These are phyloP conservation scores for Lupinus albus DNA, from an alignment of 306 rosid genomes.

Conservation along the genomic window DNA sequence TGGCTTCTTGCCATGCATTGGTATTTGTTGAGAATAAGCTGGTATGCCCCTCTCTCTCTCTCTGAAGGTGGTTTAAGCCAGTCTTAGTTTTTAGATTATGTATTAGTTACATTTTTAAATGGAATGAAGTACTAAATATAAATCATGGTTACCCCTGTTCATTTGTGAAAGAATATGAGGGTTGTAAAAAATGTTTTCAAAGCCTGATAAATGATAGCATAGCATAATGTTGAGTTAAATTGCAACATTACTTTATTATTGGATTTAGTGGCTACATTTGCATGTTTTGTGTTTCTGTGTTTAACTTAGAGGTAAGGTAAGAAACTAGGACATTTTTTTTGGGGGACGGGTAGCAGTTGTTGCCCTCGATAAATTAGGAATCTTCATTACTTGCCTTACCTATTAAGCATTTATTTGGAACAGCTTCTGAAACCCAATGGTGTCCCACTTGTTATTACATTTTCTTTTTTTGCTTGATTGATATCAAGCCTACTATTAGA, in stretches of 20 bases:
- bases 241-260: background rate
- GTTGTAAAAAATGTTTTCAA: constrained; percentile 17
- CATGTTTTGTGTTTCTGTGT: background rate
- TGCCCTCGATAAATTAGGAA: constrained; percentile 5
- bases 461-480: constrained; percentile 26
- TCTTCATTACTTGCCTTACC: constrained; percentile 21
- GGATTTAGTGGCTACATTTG: constrained; percentile 2
- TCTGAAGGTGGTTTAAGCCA: constrained; percentile 16
- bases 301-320: background rate
- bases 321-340: background rate
- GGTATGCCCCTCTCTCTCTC: constrained; percentile 53
- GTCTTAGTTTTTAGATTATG: constrained; percentile 12
- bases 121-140: constrained; percentile 7
- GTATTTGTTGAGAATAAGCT: constrained; percentile 97
- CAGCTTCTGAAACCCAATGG: constrained; percentile 10
- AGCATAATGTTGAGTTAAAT: background rate
- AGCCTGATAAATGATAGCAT: constrained; percentile 6
- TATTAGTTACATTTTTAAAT: constrained; percentile 22
- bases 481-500: background rate
- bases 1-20: constrained; percentile 98
- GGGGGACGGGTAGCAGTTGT: background rate
- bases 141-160: constrained; percentile 6
- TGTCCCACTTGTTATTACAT: background rate
- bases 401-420: background rate
- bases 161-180: constrained; percentile 20